Conservation (phyloP, 345 rosid species). For the Citrus inodora region DNA sequence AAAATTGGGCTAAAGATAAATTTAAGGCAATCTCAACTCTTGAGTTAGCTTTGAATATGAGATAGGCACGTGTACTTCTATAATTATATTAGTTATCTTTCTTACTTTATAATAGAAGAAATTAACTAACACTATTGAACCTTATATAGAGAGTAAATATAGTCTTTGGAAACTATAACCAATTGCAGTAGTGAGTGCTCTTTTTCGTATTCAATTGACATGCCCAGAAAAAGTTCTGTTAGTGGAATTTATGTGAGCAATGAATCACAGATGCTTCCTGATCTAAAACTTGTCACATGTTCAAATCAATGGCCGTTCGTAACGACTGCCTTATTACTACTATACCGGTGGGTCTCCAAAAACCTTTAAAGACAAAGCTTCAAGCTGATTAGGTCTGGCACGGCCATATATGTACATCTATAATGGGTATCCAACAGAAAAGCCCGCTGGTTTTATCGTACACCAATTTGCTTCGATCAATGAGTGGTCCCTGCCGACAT, state of each 20-base stretch:
- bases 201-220: not conserved
- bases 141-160: too few relatives aligned
- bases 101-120: not conserved
- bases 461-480: not conserved
- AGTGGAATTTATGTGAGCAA: not conserved
- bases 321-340: not conserved
- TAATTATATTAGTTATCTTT: not conserved
- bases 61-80: too few relatives aligned
- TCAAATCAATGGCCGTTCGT: not conserved
- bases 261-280: not conserved
- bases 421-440: not conserved
- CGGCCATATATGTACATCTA: too few relatives aligned
- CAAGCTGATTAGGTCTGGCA: not conserved
- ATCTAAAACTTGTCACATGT: not conserved
- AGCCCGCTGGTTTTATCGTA: constrained; percentile 8
- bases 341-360: not conserved
- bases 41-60: too few relatives aligned
- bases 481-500: not conserved
- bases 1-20: not conserved
- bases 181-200: not conserved
- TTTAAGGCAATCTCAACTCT: too few relatives aligned
- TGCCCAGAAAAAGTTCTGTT: not conserved
- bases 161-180: not conserved
- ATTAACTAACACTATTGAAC: not conserved
- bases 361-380: constrained; percentile 8